These are phyloP conservation scores for Pneumocystis oryctolagi DNA, from an alignment of 1,139 yeast genomes.

Conservation along the genomic window DNA sequence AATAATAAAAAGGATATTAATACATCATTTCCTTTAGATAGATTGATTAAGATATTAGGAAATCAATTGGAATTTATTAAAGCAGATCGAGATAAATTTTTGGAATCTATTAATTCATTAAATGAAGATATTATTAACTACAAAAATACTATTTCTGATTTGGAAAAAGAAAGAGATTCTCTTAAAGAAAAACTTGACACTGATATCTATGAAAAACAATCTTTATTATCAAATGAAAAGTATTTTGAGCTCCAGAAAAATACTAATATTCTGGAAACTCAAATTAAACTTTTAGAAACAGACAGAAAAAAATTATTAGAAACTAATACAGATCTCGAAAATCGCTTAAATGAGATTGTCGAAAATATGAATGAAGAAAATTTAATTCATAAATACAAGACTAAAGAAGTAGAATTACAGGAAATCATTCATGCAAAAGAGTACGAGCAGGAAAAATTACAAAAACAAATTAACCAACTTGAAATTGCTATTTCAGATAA, in stretches of 20 bases:
- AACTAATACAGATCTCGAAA: not conserved
- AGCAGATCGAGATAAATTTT: not conserved
- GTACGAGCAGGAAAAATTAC: not conserved
- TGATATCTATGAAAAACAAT: not conserved
- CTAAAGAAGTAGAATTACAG: not conserved
- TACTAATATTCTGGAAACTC: not conserved
- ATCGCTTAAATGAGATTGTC: not conserved
- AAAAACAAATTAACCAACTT: not conserved
- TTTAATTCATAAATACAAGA: not conserved
- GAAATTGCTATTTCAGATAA: not conserved
- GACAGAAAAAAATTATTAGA: not conserved
- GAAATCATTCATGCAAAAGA: not conserved
- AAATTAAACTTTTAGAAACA: not conserved
- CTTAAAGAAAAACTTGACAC: not conserved
- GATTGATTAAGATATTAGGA: not conserved
- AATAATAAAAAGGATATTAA: not conserved
- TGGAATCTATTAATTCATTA: not conserved
- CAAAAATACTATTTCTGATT: not conserved
- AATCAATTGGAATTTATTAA: not conserved
- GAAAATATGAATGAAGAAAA: not conserved
- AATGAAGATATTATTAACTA: not conserved
- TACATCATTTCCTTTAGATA: not conserved
- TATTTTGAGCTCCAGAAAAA: not conserved
- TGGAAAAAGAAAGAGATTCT: not conserved
- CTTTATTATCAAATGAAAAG: not conserved